Evolutionary conservation across 2,329 filamentous ascomycete species (phyloP), one percentile per base, ranked within the genome.

Genomic region (Samsoniella hepiali): DNA sequence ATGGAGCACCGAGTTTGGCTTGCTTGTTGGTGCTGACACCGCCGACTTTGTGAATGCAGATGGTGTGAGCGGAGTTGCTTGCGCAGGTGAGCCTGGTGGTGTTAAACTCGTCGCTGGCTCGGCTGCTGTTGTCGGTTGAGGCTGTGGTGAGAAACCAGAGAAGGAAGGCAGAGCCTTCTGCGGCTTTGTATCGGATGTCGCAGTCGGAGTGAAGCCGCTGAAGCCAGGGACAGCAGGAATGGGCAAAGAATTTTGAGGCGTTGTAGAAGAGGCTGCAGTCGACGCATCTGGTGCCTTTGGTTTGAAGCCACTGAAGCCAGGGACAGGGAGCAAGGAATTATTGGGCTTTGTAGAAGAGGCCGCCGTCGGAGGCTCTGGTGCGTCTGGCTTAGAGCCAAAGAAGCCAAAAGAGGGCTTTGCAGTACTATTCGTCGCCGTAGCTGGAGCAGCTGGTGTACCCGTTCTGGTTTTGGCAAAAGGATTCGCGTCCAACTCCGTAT

Each of bases 41-140:
- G 36, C 47, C 27, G 36, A 27, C n/a, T 42, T 50, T 29, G 49
- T 31, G 3, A 60, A 47, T 53, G 67, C 47, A 45, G 58, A 53
- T 65, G 42, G 32, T 67, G 60, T n/a, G 58, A 36, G 22, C 61
- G 58, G 49, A 13, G 53, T 31, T 29, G 59, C 59, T n/a, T 44
- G 69, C 64, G 38, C 65, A 29, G 34, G 67, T 36, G 15, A 63
- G 47, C 31, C 60, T 10, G 57, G 62, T 9, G 62, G 55, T 22
- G 57, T 58, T 38, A 32, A 56, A 27, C 57, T 61, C 42, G 57
- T 62, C 8, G 17, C 34, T 7, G 44, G 15, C 34, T 56, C 42
- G 8, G 34, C 15, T 31, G 51, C n/a, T 45, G 27, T n/a, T 8
- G 1, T n/a, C 15, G 34, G 5, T 50, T 56, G 51, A 4, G 36